Percentiles rank a stretch among this genome's conserved stretches.
These are phyloP conservation scores for Calocera cornea DNA, from an alignment of 768 basidiomycete genomes.

Conservation along the genomic window DNA sequence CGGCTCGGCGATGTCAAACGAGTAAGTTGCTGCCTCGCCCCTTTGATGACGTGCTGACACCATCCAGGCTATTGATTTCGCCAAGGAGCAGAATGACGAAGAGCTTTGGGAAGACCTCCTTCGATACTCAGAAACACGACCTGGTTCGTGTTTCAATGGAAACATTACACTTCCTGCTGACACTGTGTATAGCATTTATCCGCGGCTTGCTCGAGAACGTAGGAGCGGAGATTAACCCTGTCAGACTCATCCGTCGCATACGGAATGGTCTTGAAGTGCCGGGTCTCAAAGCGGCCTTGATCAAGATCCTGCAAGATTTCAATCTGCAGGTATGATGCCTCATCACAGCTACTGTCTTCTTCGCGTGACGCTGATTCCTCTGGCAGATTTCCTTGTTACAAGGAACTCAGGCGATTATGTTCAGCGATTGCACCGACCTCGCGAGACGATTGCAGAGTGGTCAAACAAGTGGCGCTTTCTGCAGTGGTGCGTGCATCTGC, in stretches of 20 bases:
- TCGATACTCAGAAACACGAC: conserved; percentile 85
- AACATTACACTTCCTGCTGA: conserved; percentile 1
- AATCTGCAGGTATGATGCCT: conserved; percentile 45
- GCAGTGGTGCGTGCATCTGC: conserved; percentile 43
- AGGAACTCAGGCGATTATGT: conserved; percentile 77
- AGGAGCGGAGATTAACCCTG: conserved; percentile 89
- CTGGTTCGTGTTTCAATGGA: conserved; percentile 38
- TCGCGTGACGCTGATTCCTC: neutral
- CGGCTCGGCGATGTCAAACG: conserved; percentile 82
- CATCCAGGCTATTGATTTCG: conserved; percentile 85
- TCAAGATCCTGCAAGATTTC: conserved; percentile 95
- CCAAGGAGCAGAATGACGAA: conserved; percentile 90
- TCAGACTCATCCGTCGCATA: conserved; percentile 85
- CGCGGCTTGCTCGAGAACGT: conserved; percentile 90
- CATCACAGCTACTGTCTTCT: neutral
- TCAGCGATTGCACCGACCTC: conserved; percentile 67
- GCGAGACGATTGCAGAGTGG: conserved; percentile 53
- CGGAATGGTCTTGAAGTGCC: conserved; percentile 94
- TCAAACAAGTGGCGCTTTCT: conserved; percentile 69
- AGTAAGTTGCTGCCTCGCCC: conserved; percentile 30
- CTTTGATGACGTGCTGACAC: neutral
- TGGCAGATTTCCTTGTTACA: conserved; percentile 70
- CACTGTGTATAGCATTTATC: conserved; percentile 57
- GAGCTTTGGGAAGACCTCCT: conserved; percentile 97
- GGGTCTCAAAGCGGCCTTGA: conserved; percentile 81